Evolutionary conservation across 1,284 basidiomycete species (phyloP).

Genomic region (Papiliotrema flavescens): DNA sequence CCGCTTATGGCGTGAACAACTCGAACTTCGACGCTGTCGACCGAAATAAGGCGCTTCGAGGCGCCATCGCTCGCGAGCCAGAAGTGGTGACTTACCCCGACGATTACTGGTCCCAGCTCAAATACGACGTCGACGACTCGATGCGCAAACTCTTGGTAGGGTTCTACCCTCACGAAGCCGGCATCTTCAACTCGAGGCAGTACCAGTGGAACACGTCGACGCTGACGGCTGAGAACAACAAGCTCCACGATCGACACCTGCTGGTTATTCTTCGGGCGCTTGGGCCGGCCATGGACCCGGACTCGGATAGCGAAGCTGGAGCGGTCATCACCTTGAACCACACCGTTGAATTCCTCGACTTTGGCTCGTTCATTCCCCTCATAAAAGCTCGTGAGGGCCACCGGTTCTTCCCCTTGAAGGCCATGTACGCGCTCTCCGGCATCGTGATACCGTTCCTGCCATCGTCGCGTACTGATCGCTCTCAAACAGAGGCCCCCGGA

Average conservation of each 20-base stretch:
- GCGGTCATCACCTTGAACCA: neutral
- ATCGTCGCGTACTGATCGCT: too few species aligned
- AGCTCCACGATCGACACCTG: neutral
- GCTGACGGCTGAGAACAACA: neutral
- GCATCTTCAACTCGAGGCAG: constrained; percentile 1
- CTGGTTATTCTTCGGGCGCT: neutral
- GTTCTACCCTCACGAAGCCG: neutral
- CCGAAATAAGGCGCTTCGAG: neutral
- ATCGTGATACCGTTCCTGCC: neutral
- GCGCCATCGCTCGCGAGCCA: neutral
- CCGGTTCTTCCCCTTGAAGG: neutral
- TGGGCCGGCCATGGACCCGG: neutral
- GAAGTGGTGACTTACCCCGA: neutral
- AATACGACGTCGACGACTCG: neutral
- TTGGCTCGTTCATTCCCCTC: constrained; percentile 1
- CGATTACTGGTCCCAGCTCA: neutral
- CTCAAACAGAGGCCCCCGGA: neutral
- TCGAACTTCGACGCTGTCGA: neutral
- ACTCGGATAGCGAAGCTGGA: neutral
- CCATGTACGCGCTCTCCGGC: neutral
- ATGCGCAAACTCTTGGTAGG: neutral
- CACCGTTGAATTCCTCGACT: neutral
- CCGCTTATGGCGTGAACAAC: constrained; percentile 1
- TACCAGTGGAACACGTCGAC: constrained; percentile 1
- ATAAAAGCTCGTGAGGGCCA: neutral